Base-by-base conservation (phyloP, 306 rosid genomes). In the Castanea mollissima region DNA sequence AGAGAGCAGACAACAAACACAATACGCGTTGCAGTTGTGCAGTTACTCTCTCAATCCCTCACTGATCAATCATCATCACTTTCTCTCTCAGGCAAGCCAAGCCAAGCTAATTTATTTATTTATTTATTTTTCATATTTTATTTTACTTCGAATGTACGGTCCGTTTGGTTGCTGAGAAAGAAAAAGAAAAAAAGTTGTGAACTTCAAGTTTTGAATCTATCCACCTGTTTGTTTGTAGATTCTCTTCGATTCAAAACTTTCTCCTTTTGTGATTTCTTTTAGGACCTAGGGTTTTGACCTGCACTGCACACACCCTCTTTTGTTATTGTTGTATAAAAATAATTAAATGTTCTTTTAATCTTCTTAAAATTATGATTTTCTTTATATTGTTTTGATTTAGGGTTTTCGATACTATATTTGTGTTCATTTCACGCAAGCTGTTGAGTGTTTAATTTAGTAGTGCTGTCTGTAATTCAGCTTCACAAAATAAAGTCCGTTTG, bases 201-300 rank as follows among this genome's bases (percentile, higher is more conserved):
- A 64, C 78, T 34, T 70, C 8, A 52, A 35, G 19, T 68, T 35
- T 10, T 7, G 73, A 75, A 82, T 76, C 74, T 14, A 34, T 55
- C 15, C 54, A 44, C 41, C 70, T 55, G 34, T 29, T 2, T 34
- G 10, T 27, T 75, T 63, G 76, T 44, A 14, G 32, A 71, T 77
- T 31, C 32, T 25, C 4, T n/a, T 49, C 11, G 54, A 68, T 35
- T 68, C 72, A 18, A 9, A 38, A 13, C 11, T 68, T 8, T 35
- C 7, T 25, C 14, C 34, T 21, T 13, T 14, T 29, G 12, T 15
- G 73, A 54, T 73, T 84, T 68, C 58, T 73, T 49, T 7, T 73
- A 29, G 29, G 21, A 25, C 77, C 71, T 82, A 82, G 86, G 89
- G 84, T 73, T 76, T 76, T 59, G 27, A 71, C 74, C 62, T 82